Evolutionary conservation across 140 eudicot genomes (phyloP).

Genomic region (Flaveria floridana): DNA sequence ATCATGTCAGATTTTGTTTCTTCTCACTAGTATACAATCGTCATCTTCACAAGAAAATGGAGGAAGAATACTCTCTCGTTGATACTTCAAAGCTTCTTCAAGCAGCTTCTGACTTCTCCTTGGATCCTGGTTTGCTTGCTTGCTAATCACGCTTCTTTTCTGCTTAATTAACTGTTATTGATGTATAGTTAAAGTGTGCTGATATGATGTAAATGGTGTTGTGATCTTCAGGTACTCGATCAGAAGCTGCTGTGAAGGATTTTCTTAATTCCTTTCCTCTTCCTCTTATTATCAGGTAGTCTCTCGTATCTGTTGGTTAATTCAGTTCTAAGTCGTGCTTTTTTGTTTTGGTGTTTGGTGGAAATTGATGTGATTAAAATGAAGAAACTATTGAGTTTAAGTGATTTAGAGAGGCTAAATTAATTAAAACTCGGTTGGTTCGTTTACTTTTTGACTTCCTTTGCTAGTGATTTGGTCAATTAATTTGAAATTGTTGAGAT

Average conservation of each 20-base stretch:
- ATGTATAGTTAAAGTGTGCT: not conserved
- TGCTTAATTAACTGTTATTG: not conserved
- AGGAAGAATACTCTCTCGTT: constrained; percentile 52
- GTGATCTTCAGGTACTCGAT: constrained; percentile 51
- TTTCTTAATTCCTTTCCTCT: constrained; percentile 82
- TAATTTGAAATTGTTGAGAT: constrained; percentile 6
- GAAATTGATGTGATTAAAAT: constrained; percentile 3
- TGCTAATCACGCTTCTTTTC: not conserved
- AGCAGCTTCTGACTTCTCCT: constrained; percentile 83
- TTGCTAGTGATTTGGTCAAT: constrained; percentile 7
- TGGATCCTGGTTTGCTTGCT: constrained; percentile 56
- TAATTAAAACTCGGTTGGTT: too few species aligned
- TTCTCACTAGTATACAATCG: not conserved
- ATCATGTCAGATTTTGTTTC: not conserved
- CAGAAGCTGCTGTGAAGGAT: constrained; percentile 66
- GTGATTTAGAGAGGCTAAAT: not conserved
- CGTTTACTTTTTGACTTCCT: not conserved
- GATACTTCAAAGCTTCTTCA: constrained; percentile 60
- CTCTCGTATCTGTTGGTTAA: not conserved
- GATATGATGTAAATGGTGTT: not conserved
- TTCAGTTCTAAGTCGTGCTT: not conserved
- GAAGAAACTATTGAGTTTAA: not conserved
- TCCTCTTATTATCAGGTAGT: constrained; percentile 66
- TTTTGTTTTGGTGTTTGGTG: too few species aligned
- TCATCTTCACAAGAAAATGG: constrained; percentile 37